Evolutionary conservation across 768 basidiomycete genomes (phyloP).

Genomic region (Royoungia palumana): DNA sequence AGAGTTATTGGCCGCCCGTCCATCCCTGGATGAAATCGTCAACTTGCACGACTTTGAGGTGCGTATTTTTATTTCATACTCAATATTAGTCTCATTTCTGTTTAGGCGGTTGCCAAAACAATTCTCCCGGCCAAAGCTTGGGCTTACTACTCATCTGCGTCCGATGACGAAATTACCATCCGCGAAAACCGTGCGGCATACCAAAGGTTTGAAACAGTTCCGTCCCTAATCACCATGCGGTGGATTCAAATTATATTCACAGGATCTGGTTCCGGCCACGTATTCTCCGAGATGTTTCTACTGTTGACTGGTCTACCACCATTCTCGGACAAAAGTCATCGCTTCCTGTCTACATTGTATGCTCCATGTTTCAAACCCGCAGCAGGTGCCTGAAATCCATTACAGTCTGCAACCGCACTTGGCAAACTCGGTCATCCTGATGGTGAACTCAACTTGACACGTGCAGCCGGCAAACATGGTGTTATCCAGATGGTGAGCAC

Average conservation of each 20-base stretch:
- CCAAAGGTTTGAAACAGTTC: conserved; percentile 53
- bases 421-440: conserved; percentile 93
- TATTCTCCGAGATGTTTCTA: conserved; percentile 74
- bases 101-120: conserved; percentile 70
- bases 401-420: conserved; percentile 69
- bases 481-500: conserved; percentile 62
- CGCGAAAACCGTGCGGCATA: conserved; percentile 87
- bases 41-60: conserved; percentile 94
- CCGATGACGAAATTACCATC: conserved; percentile 87
- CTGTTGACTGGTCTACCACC: conserved; percentile 76
- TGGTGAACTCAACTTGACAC: conserved; percentile 84
- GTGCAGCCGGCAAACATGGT: conserved; percentile 74
- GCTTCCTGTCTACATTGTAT: conserved; percentile 76
- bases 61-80: conserved; percentile 3
- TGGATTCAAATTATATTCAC: not conserved
- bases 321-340: conserved; percentile 73
- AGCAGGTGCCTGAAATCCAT: not conserved
- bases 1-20: conserved; percentile 55
- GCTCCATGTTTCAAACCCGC: conserved; percentile 27
- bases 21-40: conserved; percentile 72
- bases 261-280: conserved; percentile 89
- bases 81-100: not conserved
- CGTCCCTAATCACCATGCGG: not conserved
- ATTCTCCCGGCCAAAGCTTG: conserved; percentile 83
- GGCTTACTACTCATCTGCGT: conserved; percentile 91